Base-by-base conservation (phyloP, 2,329 filamentous ascomycete species). In the Alternaria ethzedia region DNA sequence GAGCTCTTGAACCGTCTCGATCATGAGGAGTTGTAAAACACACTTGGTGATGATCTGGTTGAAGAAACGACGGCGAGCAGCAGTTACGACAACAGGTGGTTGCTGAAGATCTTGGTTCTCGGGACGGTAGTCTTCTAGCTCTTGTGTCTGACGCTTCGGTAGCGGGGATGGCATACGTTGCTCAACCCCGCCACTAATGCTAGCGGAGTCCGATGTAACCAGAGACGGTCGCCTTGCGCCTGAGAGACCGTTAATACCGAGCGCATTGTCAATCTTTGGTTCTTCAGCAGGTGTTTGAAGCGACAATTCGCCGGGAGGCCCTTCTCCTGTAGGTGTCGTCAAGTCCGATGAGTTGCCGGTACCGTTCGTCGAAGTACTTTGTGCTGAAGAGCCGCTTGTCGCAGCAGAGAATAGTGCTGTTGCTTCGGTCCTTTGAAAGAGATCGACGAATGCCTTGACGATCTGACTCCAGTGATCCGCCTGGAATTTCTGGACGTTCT, bases 41-140 rank as follows among this genome's bases (percentile, higher is more conserved):
- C 96, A 99, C 70, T 96, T 95, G 13, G 95, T 97, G 80, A 99
- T 99, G 80, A 99, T 99, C 71, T 95, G 92, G 82, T 99, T 99
- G 86, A 99, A 99, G 84, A 97, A 97, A 56, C 94, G 91, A 36
- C 96, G 89, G 25, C 96, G 91, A 0, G 96, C 94, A 3, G 94
- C 93, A 1, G 96, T 98, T 6, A 99, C 95, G 1, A 96, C 92
- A 6, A 97, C 87, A 0, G 95, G 93, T 63, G 96, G 93, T 79
- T 96, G 93, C 78, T 96, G 94, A 13, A 94, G 84, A 57, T 87
- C 89, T 23, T 70, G 61, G 6, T 73, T 63, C 41, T 90, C 86
- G 6, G 93, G 92, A 67, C 90, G 92, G 82, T 97, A 98, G 77
- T 98, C 94, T 78, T 99, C 96, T 2, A 97, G 85, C 58, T 84